Conservation (phyloP, 2,329 filamentous ascomycete species). For the Bipolaris sorokiniana region DNA sequence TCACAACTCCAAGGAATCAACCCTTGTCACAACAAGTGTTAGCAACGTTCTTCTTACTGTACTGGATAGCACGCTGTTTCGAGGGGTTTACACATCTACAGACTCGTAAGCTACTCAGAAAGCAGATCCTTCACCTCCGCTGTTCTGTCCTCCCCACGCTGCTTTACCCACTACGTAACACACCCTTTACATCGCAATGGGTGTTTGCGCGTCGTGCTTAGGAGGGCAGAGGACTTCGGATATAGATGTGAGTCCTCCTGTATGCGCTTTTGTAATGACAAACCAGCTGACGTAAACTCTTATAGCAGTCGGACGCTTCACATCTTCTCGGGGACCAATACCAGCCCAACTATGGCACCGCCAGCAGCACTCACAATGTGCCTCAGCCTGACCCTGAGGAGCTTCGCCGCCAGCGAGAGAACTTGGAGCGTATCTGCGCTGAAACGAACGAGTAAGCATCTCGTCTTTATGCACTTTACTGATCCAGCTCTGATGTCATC, state of each 20-base stretch:
- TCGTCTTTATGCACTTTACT: neutral
- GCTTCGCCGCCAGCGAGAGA: constrained; percentile 55
- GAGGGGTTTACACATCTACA: neutral
- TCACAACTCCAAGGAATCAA: constrained; percentile 11
- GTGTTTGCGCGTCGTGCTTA: constrained; percentile 57
- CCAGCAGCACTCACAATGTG: constrained; percentile 43
- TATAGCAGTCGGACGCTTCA: constrained; percentile 54
- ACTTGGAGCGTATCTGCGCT: constrained; percentile 57
- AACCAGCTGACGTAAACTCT: constrained; percentile 34
- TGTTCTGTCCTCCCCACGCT: neutral
- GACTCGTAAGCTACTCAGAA: neutral
- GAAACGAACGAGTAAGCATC: constrained; percentile 55
- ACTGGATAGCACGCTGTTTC: neutral
- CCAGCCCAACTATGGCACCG: constrained; percentile 54
- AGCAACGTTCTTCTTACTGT: neutral
- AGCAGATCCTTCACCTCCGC: neutral
- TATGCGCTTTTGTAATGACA: constrained; percentile 5
- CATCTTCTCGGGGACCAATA: constrained; percentile 55
- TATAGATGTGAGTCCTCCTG: constrained; percentile 48
- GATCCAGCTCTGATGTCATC: constrained; percentile 22
- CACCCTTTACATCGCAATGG: constrained; percentile 49
- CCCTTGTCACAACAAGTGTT: neutral
- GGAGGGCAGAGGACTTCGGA: constrained; percentile 53
- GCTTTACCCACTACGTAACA: neutral
- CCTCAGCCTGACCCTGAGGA: constrained; percentile 57